These are phyloP conservation scores for Camellia sinensis DNA, from an alignment of 148 eudicot genomes.

Conservation along the genomic window DNA sequence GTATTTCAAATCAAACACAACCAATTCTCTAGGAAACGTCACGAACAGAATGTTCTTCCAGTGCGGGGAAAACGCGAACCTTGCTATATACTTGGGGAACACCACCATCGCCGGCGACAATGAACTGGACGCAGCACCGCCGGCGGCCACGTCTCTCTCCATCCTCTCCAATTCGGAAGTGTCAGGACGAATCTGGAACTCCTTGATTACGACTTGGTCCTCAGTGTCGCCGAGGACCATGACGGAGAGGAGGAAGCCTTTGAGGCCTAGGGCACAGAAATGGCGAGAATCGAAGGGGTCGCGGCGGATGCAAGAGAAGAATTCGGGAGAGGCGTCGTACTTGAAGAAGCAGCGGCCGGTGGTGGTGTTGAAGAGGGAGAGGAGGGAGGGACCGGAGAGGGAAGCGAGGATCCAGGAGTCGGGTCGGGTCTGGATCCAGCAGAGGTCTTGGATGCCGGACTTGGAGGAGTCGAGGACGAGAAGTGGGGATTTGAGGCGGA, in stretches of 20 bases:
- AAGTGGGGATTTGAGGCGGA: slow-evolving; percentile 42
- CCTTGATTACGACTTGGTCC: slow-evolving; percentile 55
- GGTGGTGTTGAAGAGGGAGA: slow-evolving; percentile 55
- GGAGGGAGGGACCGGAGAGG: slow-evolving; percentile 63
- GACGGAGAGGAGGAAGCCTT: slow-evolving; percentile 58
- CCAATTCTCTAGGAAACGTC: slow-evolving; percentile 86
- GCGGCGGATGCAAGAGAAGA: slow-evolving; percentile 61
- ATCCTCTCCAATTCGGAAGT: slow-evolving; percentile 56
- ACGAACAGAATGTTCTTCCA: slow-evolving; percentile 79
- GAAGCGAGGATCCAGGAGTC: slow-evolving; percentile 71
- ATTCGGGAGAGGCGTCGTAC: slow-evolving; percentile 68
- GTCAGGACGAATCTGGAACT: slow-evolving; percentile 54
- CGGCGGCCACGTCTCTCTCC: slow-evolving; percentile 56
- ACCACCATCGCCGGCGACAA: slow-evolving; percentile 59
- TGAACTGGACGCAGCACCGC: slow-evolving; percentile 14
- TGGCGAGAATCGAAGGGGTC: slow-evolving; percentile 86
- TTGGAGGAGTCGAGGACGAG: slow-evolving; percentile 47
- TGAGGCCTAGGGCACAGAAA: slow-evolving; percentile 60
- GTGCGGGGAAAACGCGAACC: slow-evolving; percentile 66
- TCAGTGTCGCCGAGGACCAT: slow-evolving; percentile 56
- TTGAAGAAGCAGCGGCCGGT: slow-evolving; percentile 76
- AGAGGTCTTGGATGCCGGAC: slow-evolving; percentile 77
- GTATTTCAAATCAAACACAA: slow-evolving; percentile 85
- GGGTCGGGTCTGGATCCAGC: slow-evolving; percentile 69
- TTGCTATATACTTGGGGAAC: slow-evolving; percentile 64